Evolutionary conservation across 192 early-diverging fungal species (phyloP).

Genomic region (Radiomyces spectabilis): DNA sequence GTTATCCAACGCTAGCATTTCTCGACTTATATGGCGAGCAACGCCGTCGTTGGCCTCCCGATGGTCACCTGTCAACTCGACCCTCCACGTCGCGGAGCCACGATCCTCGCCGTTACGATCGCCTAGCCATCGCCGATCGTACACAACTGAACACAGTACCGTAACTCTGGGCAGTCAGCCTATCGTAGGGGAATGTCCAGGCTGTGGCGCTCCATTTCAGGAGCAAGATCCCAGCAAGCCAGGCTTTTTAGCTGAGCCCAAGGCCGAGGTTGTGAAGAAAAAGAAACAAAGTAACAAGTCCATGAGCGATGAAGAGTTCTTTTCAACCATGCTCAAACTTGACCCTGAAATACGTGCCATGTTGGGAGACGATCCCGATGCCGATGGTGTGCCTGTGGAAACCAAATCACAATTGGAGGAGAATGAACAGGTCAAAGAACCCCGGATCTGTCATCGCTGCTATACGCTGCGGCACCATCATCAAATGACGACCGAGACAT

Average conservation of each 20-base stretch:
- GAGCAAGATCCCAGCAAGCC: slow-evolving; percentile 26
- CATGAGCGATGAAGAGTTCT: slow-evolving; percentile 37
- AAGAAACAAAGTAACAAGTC: slow-evolving; percentile 4
- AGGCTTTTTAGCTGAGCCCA: slow-evolving; percentile 42
- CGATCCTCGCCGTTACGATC: too few species aligned
- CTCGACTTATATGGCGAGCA: too few species aligned
- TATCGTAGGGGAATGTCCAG: slow-evolving; percentile 50
- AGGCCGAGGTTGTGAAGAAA: not conserved
- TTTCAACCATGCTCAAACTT: slow-evolving; percentile 20
- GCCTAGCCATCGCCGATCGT: too few species aligned
- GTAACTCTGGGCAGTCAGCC: too few species aligned
- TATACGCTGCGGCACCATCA: slow-evolving; percentile 53
- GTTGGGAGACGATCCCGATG: slow-evolving; percentile 5
- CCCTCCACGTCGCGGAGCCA: too few species aligned
- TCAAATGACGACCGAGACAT: slow-evolving; percentile 1
- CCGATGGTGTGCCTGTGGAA: not conserved
- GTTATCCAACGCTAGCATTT: too few species aligned
- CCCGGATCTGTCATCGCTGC: slow-evolving; percentile 64
- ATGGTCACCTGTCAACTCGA: too few species aligned
- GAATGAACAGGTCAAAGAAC: slow-evolving; percentile 12
- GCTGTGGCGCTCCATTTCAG: slow-evolving; percentile 65
- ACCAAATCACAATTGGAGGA: not conserved
- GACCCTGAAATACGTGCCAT: slow-evolving; percentile 30
- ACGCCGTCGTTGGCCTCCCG: too few species aligned
- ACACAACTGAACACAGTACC: too few species aligned